These are phyloP conservation scores for Oidiodendron maius DNA, from an alignment of 495 filamentous ascomycete genomes.

Conservation along the genomic window DNA sequence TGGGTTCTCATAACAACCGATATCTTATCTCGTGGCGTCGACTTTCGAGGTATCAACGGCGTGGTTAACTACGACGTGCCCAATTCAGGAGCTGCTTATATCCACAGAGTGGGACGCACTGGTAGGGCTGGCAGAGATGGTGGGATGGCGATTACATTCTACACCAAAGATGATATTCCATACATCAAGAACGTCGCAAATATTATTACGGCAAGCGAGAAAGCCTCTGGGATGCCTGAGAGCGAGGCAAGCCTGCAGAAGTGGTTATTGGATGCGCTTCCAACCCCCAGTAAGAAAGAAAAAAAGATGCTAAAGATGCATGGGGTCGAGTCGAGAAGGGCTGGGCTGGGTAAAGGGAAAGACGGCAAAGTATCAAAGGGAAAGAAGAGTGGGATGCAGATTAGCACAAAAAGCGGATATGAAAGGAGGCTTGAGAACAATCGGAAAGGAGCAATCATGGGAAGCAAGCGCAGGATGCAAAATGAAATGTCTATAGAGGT, in stretches of 20 bases:
- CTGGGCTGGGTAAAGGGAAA: slow-evolving; percentile 28
- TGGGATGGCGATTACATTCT: slow-evolving; percentile 88
- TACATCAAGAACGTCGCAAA: slow-evolving; percentile 90
- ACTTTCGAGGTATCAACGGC: slow-evolving; percentile 87
- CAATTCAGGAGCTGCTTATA: slow-evolving; percentile 77
- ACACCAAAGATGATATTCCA: slow-evolving; percentile 89
- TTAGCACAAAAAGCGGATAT: slow-evolving; percentile 90
- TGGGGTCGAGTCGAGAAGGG: slow-evolving; percentile 72
- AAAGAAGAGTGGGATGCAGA: slow-evolving; percentile 41
- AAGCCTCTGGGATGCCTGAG: slow-evolving; percentile 45
- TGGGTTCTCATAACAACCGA: slow-evolving; percentile 97
- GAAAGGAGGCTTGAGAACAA: slow-evolving; percentile 75
- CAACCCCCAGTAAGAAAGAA: slow-evolving; percentile 72
- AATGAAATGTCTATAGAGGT: slow-evolving; percentile 28
- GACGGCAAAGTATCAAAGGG: slow-evolving; percentile 26
- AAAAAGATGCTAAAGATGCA: slow-evolving; percentile 75
- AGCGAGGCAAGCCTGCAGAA: slow-evolving; percentile 54
- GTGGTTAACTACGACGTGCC: slow-evolving; percentile 98
- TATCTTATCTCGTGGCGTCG: slow-evolving; percentile 81
- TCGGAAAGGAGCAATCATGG: slow-evolving; percentile 64
- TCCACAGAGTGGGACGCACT: slow-evolving; percentile 89
- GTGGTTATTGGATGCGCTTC: slow-evolving; percentile 87
- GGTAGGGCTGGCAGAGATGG: slow-evolving; percentile 83
- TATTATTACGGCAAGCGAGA: slow-evolving; percentile 80
- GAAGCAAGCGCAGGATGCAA: slow-evolving; percentile 50